Evolutionary conservation across 2,329 filamentous ascomycete genomes (phyloP), one percentile per base, ranked within the genome.

Genomic region (Fusarium anthophilum): DNA sequence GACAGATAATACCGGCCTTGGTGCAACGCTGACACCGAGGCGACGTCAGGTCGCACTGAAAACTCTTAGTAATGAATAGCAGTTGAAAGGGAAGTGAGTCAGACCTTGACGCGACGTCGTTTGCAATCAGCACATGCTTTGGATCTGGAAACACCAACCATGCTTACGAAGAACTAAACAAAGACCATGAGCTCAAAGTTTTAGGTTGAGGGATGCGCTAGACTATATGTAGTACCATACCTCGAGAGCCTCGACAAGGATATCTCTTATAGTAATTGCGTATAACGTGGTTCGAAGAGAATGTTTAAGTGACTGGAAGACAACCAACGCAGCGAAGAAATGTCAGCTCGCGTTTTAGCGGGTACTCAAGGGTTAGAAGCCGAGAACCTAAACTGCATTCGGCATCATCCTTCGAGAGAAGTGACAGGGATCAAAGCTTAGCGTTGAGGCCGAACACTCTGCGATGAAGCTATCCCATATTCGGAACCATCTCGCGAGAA

Each of bases 81-180:
- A n/a, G 1, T n/a, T 10, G 2, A 10, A 18, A 38, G 1, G 11
- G 3, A 8, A 14, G 13, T 28, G 41, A 50, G 41, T 58, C 55
- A 15, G 32, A 69, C 66, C 66, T 69, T 69, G 28, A 69, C 15
- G n/a, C 66, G 66, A 18, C 66, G 66, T n/a, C 65, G 39, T 32
- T 35, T 69, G 15, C 66, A 69, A 12, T 64, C 57, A 17, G 43
- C 32, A 2, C 66, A 69, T 22, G 66, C 65, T 7, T 64, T 69
- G 26, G 66, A 69, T 26, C 50, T 64, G 8, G 66, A 35, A 3
- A 69, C 37, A 3, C 66, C 66, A 51, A 64, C 66, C 66, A 69
- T 69, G 8, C 12, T 32, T n/a, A 22, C 3, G 3, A 18, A 5
- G 1, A 7, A 30, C 7, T 20, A 8, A 20, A 24, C 3, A 17